Evolutionary conservation across 2,329 filamentous ascomycete species (phyloP).

Genomic region (Epichloe coenophiala): DNA sequence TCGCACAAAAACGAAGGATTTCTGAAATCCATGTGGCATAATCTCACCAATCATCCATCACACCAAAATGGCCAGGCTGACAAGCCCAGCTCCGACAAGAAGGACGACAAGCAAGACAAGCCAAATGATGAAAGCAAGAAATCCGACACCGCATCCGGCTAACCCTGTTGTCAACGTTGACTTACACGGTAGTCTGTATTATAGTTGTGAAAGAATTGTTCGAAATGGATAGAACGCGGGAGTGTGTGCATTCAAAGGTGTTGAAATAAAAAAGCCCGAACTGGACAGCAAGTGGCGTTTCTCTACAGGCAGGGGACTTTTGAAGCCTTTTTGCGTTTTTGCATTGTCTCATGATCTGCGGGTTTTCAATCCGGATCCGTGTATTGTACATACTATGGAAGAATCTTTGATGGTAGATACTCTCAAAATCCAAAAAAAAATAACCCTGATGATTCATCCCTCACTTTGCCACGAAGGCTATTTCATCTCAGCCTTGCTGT

Average conservation of each 20-base stretch:
- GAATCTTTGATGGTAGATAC: constrained; percentile 10
- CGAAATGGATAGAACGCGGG: constrained; percentile 7
- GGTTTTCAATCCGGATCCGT: constrained; percentile 3
- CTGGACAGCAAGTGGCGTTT: constrained; percentile 2
- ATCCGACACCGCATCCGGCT: constrained; percentile 20
- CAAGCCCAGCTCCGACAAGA: constrained; percentile 8
- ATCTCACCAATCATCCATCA: constrained; percentile 62
- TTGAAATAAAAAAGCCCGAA: constrained; percentile 16
- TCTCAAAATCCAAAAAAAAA: constrained; percentile 8
- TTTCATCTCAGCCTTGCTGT: no score
- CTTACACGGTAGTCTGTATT: constrained; percentile 9
- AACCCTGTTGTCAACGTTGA: constrained; percentile 12
- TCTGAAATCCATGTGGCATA: constrained; percentile 87
- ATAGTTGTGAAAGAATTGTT: constrained; percentile 5
- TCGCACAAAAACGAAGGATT: constrained; percentile 76
- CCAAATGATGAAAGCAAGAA: constrained; percentile 20
- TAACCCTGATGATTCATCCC: constrained; percentile 16
- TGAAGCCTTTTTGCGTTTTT: background rate
- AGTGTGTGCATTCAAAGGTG: constrained; percentile 23
- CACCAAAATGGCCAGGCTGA: constrained; percentile 28
- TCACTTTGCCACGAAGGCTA: no score
- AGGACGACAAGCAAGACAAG: constrained; percentile 10
- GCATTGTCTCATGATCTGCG: background rate
- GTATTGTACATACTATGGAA: constrained; percentile 20
- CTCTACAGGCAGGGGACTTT: constrained; percentile 8